Conservation (phyloP, 352 stramenopile species). For the Globisporangium solare region DNA sequence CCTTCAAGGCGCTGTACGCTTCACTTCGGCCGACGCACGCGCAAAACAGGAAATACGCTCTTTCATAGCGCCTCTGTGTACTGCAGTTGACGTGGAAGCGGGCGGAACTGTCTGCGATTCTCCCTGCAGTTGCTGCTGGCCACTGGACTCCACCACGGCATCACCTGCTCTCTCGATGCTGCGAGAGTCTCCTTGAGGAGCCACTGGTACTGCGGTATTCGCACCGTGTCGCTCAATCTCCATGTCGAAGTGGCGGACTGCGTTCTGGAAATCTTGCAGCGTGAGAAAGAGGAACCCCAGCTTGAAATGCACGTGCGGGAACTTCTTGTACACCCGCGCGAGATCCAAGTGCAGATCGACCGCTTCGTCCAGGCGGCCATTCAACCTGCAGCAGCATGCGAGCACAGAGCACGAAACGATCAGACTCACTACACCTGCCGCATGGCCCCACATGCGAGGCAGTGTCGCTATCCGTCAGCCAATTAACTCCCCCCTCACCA, state of each 20-base stretch:
- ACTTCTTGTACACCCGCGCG: slow-evolving; percentile 25
- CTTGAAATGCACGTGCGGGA: slow-evolving; percentile 56
- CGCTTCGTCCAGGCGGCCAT: slow-evolving; percentile 34
- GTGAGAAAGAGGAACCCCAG: slow-evolving; percentile 40
- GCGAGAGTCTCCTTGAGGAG: not conserved
- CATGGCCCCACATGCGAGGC: not conserved
- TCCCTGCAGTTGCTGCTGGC: not conserved
- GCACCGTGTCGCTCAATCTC: slow-evolving; percentile 32
- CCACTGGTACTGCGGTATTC: no score
- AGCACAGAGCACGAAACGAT: not conserved
- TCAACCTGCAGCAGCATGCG: slow-evolving; percentile 20
- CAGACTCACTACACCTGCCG: no score
- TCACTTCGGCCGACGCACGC: slow-evolving; percentile 36
- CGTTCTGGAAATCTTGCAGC: slow-evolving; percentile 23
- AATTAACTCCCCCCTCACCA: slow-evolving; percentile 20
- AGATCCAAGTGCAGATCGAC: slow-evolving; percentile 47
- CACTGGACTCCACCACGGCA: not conserved
- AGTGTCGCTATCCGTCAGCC: no score
- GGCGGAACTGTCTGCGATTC: not conserved
- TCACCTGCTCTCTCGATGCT: not conserved
- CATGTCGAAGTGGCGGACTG: slow-evolving; percentile 30
- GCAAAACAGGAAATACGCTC: slow-evolving; percentile 37
- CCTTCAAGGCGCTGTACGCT: slow-evolving; percentile 21
- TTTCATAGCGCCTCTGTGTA: slow-evolving; percentile 1
- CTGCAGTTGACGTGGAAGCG: not conserved